Base-by-base conservation (phyloP, 2,329 filamentous ascomycete genomes). In the Apiospora rasikravindrae region DNA sequence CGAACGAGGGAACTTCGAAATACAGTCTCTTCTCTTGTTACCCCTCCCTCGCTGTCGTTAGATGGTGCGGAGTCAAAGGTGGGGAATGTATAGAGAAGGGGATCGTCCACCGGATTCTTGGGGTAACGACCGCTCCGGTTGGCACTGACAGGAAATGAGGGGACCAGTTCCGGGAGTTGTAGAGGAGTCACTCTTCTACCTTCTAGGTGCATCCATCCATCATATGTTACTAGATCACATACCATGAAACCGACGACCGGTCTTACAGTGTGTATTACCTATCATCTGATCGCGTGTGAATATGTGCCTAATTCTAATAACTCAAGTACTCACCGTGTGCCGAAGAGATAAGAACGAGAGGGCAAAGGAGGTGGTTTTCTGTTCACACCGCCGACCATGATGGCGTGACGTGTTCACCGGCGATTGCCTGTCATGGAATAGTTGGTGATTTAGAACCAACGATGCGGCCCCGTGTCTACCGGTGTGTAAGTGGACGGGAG, bases 141-240 rank as follows among this genome's bases (percentile, higher is more conserved):
- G 53, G 29, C 22, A 33, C 53, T 61, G 53, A 37, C 53, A 61
- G 53, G 16, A 11, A 61, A 61, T 61, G 53, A 61, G 53, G 53
- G 53, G 53, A n/a, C 29, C 53, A 16, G 29, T 11, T 61, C 29
- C 37, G 53, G 8, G 19, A 47, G 45, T 47, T 22, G 4, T 37
- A 37, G 33, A 37, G 5, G 33, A 37, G 5, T 37, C 33, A 37
- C 33, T 37, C 33, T 37, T 37, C 33, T 37, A 37, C 8, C 33
- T 37, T 7, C 33, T 37, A 1, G 16, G 44, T 16, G 8, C 19
- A 47, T 6, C 16, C 7, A 6, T 16, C 44, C 16, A 22, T 47
- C 24, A 53, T 29, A 29, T 16, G 51, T n/a, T n/a, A n/a, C n/a
- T n/a, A n/a, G n/a, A n/a, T n/a, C n/a, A n/a, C n/a, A n/a, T 19